A percentile compares a stretch with the other conserved stretches of the same genome.
phyloP scores from a whole-genome alignment of 441 rosid genomes.

The Euphorbia neoarborescens region DNA sequence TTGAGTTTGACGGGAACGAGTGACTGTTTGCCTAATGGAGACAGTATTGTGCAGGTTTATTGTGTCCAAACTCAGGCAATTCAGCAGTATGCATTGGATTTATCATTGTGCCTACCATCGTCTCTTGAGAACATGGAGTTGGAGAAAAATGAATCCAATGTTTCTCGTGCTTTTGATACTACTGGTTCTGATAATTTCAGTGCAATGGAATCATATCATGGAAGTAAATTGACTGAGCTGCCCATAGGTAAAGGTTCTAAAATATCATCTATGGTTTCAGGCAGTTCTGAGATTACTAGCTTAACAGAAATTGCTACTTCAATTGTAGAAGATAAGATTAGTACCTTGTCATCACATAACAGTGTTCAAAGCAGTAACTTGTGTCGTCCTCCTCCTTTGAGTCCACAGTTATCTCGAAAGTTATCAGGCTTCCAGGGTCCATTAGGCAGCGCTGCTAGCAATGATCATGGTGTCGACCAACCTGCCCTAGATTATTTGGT shows the following conservation, averaged over 20 bases:
- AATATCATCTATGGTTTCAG: conserved; percentile 20
- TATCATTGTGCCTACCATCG: conserved; percentile 68
- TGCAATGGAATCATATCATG: conserved; percentile 32
- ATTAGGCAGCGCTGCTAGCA: conserved; percentile 26
- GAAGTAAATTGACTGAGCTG: conserved; percentile 30
- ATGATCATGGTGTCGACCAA: conserved; percentile 37
- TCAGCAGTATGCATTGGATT: conserved; percentile 83
- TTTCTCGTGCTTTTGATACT: conserved; percentile 33
- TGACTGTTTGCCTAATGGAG: conserved; percentile 48
- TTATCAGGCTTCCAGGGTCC: conserved; percentile 50
- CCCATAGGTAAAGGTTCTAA: conserved; percentile 23
- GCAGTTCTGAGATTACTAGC: conserved; percentile 31
- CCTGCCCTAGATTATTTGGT: conserved; percentile 42
- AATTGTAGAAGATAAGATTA: conserved; percentile 32
- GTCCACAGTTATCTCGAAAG: conserved; percentile 46
- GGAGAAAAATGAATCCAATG: conserved; percentile 50
- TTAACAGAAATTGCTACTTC: conserved; percentile 30
- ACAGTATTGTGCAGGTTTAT: conserved; percentile 60
- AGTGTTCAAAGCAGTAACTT: conserved; percentile 31
- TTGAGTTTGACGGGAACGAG: conserved; percentile 76
- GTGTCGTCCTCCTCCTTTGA: conserved; percentile 43
- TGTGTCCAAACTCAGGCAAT: conserved; percentile 91
- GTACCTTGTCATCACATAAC: conserved; percentile 28
- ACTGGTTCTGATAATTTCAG: conserved; percentile 27
- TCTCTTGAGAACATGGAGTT: conserved; percentile 44